phyloP scores from a whole-genome alignment of 2,329 filamentous ascomycete genomes.

The Aspergillus texensis region DNA sequence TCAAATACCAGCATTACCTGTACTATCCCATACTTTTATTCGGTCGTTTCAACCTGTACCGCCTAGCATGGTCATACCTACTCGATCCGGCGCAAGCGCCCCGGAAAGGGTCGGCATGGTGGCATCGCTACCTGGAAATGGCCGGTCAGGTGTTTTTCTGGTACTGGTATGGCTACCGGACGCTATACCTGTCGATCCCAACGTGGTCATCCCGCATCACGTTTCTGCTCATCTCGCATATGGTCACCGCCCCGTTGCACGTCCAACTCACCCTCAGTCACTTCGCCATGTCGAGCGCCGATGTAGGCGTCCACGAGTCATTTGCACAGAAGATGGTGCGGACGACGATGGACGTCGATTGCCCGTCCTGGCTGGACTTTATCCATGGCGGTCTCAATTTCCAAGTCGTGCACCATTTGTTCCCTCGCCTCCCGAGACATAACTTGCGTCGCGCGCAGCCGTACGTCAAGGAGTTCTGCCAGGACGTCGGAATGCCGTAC shows the following conservation, averaged over 20 bases:
- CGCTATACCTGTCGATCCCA: conserved; percentile 74
- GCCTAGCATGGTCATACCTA: conserved; percentile 77
- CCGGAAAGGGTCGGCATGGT: conserved; percentile 74
- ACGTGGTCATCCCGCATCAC: conserved; percentile 68
- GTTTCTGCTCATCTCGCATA: conserved; percentile 79
- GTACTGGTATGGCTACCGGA: conserved; percentile 81
- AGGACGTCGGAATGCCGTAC: conserved; percentile 81
- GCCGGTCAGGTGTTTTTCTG: conserved; percentile 79
- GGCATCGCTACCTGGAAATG: conserved; percentile 82
- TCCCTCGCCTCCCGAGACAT: conserved; percentile 79
- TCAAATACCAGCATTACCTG: conserved; percentile 74
- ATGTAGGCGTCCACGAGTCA: conserved; percentile 79
- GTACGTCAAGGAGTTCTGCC: conserved; percentile 78
- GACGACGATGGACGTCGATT: conserved; percentile 93
- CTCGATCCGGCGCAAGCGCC: conserved; percentile 67
- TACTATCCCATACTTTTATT: conserved; percentile 82
- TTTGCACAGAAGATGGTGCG: conserved; percentile 89
- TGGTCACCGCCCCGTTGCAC: conserved; percentile 79
- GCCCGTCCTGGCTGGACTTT: conserved; percentile 84
- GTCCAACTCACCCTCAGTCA: conserved; percentile 90
- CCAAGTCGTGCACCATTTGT: conserved; percentile 85
- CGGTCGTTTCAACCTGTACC: conserved; percentile 85
- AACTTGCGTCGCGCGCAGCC: conserved; percentile 76
- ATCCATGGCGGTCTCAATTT: conserved; percentile 88
- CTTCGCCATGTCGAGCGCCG: conserved; percentile 89